A percentile compares a stretch with the other conserved stretches of the same genome.
Conservation (phyloP, 441 rosid species). For the Populus hybrid region DNA sequence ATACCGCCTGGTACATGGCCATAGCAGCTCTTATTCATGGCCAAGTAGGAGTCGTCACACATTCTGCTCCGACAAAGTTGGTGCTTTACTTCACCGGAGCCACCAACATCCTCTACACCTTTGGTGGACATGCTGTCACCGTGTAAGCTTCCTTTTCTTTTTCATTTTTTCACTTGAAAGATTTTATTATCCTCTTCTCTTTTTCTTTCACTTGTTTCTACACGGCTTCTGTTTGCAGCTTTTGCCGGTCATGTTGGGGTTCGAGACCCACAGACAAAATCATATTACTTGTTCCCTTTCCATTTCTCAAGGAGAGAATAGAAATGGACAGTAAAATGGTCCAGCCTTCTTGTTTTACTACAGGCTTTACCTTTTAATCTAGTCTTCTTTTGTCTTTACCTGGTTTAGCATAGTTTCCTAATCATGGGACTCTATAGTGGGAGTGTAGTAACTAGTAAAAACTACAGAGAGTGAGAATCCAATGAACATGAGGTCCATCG, state of each 20-base stretch:
- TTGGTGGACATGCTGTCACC: conserved; percentile 98
- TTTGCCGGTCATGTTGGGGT: conserved; percentile 60
- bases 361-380: not conserved
- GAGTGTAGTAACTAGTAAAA: not conserved
- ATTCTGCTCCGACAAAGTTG: conserved; percentile 70
- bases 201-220: conserved; percentile 39
- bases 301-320: conserved; percentile 13
- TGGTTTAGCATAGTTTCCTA: not conserved
- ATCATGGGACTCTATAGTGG: not conserved
- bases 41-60: conserved; percentile 61
- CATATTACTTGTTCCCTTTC: conserved; percentile 25
- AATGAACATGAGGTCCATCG: not conserved
- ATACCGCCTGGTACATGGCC: conserved; percentile 94
- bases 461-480: not conserved
- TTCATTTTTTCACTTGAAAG: not conserved
- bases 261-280: conserved; percentile 40
- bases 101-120: conserved; percentile 90
- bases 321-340: conserved; percentile 15
- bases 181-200: not conserved
- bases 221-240: conserved; percentile 87
- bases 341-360: not conserved
- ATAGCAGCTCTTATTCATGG: conserved; percentile 79
- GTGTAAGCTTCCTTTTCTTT: conserved; percentile 53
- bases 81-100: conserved; percentile 99
- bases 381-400: not conserved